Evolutionary conservation across 306 rosid species (phyloP).

Genomic region (Geum urbanum): DNA sequence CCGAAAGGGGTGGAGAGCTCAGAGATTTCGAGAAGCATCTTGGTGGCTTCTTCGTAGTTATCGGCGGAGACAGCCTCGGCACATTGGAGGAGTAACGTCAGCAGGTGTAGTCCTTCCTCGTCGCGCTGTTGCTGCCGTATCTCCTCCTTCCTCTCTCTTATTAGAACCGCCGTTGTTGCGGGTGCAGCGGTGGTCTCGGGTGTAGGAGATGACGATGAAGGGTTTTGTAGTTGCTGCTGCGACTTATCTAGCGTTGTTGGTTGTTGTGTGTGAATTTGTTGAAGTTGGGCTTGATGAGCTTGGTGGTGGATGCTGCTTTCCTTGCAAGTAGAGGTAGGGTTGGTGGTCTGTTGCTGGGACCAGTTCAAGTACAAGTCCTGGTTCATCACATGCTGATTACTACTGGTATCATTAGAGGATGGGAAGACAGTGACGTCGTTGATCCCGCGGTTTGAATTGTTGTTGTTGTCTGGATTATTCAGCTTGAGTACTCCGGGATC

Average conservation of each 20-base stretch:
- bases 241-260: constrained; percentile 7
- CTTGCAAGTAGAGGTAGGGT: constrained; percentile 13
- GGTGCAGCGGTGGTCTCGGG: constrained; percentile 6
- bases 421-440: constrained; percentile 14
- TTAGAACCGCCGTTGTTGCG: constrained; percentile 12
- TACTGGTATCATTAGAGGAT: constrained; percentile 4
- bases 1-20: constrained; percentile 88
- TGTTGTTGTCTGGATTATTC: constrained; percentile 28
- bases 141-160: constrained; percentile 71
- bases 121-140: constrained; percentile 69
- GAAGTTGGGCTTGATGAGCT: background rate
- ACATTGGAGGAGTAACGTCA: constrained; percentile 83
- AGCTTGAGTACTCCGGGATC: constrained; percentile 19
- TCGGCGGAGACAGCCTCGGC: constrained; percentile 94
- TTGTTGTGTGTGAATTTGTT: constrained; percentile 9
- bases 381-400: constrained; percentile 21
- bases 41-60: constrained; percentile 76
- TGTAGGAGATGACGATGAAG: constrained; percentile 1
- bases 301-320: background rate
- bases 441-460: background rate
- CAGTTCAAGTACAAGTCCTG: constrained; percentile 49
- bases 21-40: constrained; percentile 73
- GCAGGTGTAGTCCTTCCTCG: constrained; percentile 82
- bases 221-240: background rate
- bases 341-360: constrained; percentile 14